Evolutionary conservation across 208 protist species (phyloP).

Genomic region (Acanthamoeba triangularis): DNA sequence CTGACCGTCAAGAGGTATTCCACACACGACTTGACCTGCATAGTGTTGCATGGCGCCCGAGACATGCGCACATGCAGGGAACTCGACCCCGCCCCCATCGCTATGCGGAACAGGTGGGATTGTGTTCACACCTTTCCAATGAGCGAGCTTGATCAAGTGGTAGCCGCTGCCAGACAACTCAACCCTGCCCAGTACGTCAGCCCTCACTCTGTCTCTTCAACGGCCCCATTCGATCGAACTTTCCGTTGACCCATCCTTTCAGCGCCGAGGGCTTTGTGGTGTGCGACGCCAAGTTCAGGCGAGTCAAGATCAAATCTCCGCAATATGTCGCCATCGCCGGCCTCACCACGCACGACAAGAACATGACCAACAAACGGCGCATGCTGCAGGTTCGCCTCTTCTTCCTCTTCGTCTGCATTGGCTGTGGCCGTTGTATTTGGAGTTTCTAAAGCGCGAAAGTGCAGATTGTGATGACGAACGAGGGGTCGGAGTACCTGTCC

Average conservation of each 20-base stretch:
- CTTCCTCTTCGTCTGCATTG: no score
- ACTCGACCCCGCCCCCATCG: background rate
- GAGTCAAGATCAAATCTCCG: constrained; percentile 42
- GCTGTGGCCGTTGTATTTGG: background rate
- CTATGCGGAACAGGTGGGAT: background rate
- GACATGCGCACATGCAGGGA: background rate
- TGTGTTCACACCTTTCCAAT: background rate
- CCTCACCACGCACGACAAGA: background rate
- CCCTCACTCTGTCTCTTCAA: background rate
- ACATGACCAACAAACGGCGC: constrained; percentile 13
- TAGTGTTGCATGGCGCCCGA: background rate
- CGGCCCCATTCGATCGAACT: background rate
- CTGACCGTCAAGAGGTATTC: background rate
- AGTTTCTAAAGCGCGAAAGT: background rate
- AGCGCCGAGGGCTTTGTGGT: constrained; percentile 13
- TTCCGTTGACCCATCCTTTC: background rate
- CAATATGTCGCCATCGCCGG: constrained; percentile 15
- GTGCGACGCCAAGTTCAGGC: background rate
- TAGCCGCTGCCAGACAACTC: background rate
- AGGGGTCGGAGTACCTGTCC: constrained; percentile 13
- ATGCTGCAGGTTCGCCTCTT: constrained; percentile 12
- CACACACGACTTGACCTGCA: background rate
- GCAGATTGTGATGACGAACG: constrained; percentile 2
- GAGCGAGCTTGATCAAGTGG: background rate
- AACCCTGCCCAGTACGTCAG: background rate